Evolutionary conservation across 768 basidiomycete species (phyloP).

Genomic region (Russula foetens): DNA sequence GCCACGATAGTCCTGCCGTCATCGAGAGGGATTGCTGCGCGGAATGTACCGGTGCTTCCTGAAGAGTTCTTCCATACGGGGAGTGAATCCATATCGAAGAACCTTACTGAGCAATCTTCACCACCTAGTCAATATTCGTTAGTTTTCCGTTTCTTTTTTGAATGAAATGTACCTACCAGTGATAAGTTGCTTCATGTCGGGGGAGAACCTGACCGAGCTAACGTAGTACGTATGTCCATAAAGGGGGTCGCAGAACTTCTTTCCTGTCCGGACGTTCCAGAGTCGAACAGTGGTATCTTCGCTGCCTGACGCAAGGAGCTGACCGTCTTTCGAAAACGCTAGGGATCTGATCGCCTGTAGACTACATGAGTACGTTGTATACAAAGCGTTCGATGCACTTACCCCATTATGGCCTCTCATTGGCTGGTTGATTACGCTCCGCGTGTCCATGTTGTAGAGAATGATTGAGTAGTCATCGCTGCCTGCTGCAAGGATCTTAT

Average conservation of each 20-base stretch:
- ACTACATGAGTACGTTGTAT: background rate
- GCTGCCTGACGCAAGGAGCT: background rate
- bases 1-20: background rate
- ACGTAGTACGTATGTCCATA: slow-evolving; percentile 3
- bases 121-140: background rate
- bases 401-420: slow-evolving; percentile 7
- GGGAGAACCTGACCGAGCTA: slow-evolving; percentile 12
- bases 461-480: slow-evolving; percentile 6
- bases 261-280: slow-evolving; percentile 10
- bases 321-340: slow-evolving; percentile 1
- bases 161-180: background rate
- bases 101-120: slow-evolving; percentile 2
- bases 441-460: slow-evolving; percentile 6
- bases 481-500: slow-evolving; percentile 18
- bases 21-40: background rate
- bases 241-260: slow-evolving; percentile 4
- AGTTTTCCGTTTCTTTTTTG: background rate
- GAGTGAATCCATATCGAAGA: slow-evolving; percentile 13
- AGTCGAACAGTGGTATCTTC: slow-evolving; percentile 8
- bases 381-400: background rate
- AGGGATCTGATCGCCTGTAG: background rate
- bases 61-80: background rate
- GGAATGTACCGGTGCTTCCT: background rate
- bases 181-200: slow-evolving; percentile 16
- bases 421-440: background rate